Conservation (phyloP, 2,329 filamentous ascomycete genomes). For the Exophiala viscosa region DNA sequence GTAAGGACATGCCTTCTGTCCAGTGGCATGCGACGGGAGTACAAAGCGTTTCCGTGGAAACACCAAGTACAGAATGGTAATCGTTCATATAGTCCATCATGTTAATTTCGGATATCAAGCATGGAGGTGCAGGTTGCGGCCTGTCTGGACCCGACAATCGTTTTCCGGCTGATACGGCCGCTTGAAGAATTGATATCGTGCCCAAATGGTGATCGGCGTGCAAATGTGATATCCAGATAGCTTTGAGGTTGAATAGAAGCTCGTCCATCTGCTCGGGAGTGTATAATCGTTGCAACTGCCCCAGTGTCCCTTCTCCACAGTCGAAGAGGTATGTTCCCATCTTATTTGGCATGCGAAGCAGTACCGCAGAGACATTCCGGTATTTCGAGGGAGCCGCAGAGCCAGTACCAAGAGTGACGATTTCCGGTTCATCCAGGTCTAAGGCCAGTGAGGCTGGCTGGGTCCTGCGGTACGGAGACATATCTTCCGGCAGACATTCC, state of each 20-base stretch:
- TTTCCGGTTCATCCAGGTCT: conserved; percentile 70
- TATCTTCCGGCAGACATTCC: conserved; percentile 24
- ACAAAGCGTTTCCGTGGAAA: conserved; percentile 14
- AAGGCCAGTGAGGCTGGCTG: conserved; percentile 57
- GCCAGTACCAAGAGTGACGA: conserved; percentile 85
- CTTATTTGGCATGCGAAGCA: conserved; percentile 72
- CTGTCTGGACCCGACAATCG: conserved; percentile 1
- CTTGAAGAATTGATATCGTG: conserved; percentile 65
- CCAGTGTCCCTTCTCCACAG: conserved; percentile 86
- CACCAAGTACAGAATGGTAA: conserved; percentile 59
- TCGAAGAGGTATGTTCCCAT: conserved; percentile 88
- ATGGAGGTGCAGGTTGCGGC: conserved; percentile 24
- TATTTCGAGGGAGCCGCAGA: conserved; percentile 89
- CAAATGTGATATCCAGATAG: conserved; percentile 90
- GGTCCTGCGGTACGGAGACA: not conserved
- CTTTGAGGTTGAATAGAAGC: conserved; percentile 73
- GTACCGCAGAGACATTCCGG: conserved; percentile 86
- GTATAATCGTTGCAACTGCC: conserved; percentile 76
- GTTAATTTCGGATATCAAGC: conserved; percentile 64
- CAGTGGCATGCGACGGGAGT: conserved; percentile 52
- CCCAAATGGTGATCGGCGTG: conserved; percentile 97
- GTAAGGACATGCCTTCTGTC: conserved; percentile 14
- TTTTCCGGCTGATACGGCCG: conserved; percentile 3
- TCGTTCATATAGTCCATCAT: conserved; percentile 78
- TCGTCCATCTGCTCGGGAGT: conserved; percentile 60